These are phyloP conservation scores for Earliella scabrosa DNA, from an alignment of 1,284 basidiomycete species.

Conservation along the genomic window DNA sequence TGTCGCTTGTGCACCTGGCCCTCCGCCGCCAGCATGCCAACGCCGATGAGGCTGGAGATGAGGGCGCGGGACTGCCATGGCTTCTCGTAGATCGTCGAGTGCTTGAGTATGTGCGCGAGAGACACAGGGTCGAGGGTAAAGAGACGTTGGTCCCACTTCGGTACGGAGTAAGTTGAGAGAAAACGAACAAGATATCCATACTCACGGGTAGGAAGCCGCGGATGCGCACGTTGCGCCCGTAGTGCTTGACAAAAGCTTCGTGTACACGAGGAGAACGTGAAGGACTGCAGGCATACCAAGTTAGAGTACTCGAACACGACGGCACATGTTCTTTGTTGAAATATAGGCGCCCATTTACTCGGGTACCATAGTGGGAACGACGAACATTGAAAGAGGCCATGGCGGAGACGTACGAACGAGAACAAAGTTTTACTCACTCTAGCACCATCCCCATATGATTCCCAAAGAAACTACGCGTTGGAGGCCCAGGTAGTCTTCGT, in stretches of 20 bases:
- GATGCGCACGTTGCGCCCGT: slow-evolving; percentile 54
- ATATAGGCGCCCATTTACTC: neutral
- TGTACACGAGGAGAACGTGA: slow-evolving; percentile 56
- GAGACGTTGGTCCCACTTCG: slow-evolving; percentile 76
- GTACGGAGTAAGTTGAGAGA: slow-evolving; percentile 6
- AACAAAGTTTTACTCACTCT: slow-evolving; percentile 48
- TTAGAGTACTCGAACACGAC: neutral
- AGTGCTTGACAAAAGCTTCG: slow-evolving; percentile 50
- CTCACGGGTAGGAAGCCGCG: slow-evolving; percentile 68
- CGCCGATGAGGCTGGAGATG: slow-evolving; percentile 76
- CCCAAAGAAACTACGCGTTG: slow-evolving; percentile 48
- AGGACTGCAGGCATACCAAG: slow-evolving; percentile 47
- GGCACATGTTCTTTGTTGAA: too few relatives aligned
- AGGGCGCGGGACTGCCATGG: slow-evolving; percentile 77
- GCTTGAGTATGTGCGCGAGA: slow-evolving; percentile 69
- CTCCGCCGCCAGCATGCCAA: slow-evolving; percentile 78
- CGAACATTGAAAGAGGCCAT: too few relatives aligned
- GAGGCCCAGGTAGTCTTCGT: slow-evolving; percentile 61
- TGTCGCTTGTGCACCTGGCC: slow-evolving; percentile 76
- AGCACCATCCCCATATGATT: slow-evolving; percentile 60
- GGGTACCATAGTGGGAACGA: neutral
- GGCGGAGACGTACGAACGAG: neutral
- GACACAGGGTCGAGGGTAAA: slow-evolving; percentile 78
- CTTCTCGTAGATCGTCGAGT: slow-evolving; percentile 74
- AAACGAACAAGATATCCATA: slow-evolving; percentile 7